Evolutionary conservation across 345 rosid species (phyloP), one percentile per base, ranked within the genome.

Genomic region (Eucalyptus lansdowneana): DNA sequence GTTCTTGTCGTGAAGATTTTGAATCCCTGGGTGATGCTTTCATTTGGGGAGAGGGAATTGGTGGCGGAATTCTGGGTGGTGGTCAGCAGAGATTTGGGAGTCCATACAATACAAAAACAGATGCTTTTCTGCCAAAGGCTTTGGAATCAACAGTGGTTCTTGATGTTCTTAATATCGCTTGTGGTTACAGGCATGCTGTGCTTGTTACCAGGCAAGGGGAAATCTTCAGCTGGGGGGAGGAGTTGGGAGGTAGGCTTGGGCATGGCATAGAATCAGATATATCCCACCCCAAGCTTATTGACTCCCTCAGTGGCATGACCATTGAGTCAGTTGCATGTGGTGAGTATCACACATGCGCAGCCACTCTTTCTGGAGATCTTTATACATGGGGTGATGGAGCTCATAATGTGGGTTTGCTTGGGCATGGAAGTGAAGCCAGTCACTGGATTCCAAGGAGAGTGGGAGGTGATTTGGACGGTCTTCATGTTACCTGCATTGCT

Each of bases 221-320:
- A 90, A 95, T 96, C 90, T 96, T 95, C 89, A 97, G 98, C 89
- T 97, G 99, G 99, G 99, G 99, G 34, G 96, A 96, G 87, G 99
- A 94, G 89, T 90, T 89, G 83, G 97, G 98, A 80, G 99, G 99
- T 49, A 95, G 96, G 93, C 98, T 97, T 76, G 99, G 99, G 88
- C 98, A 96, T 91, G 99, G 99, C 49, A 37, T 90, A 90, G 97
- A 94, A 67, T 90, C 87, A 8, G 93, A 96, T 91, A 89, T 93
- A 37, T 94, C 94, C 62, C 89, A 89, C 34, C 99, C 99, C 89
- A 95, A 94, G 95, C 94, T 94, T 89, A 91, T 96, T 67, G 94
- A 93, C 89, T 89, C 92, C 89, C 92, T 96, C 45, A 92, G 95
- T 76, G 97, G 98, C 87, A 88, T 94, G 90, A 93, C 93, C 88